These are phyloP conservation scores for Cucurbita pepo DNA, from an alignment of 306 rosid genomes.

Conservation along the genomic window DNA sequence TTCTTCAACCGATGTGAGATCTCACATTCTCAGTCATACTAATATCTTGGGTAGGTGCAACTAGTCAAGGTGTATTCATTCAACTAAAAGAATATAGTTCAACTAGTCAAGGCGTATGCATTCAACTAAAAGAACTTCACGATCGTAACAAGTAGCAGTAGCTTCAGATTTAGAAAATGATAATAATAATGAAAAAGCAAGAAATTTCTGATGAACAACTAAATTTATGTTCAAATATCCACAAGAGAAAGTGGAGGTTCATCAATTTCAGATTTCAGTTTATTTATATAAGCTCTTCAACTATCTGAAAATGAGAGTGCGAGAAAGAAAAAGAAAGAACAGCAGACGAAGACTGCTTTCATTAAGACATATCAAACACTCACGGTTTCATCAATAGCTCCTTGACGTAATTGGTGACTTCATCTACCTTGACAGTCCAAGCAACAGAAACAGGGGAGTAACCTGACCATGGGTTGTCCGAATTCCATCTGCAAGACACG, in stretches of 20 bases:
- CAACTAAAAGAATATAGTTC: too few relatives aligned
- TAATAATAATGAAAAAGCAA: neutral
- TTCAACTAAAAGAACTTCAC: too few relatives aligned
- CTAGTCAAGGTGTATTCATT: too few relatives aligned
- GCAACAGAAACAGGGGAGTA: conserved; percentile 75
- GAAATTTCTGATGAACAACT: neutral
- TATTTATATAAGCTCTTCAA: neutral
- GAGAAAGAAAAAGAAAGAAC: neutral
- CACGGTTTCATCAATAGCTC: conserved; percentile 48
- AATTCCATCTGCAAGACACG: conserved; percentile 51
- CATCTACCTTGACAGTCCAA: conserved; percentile 77
- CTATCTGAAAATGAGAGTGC: neutral
- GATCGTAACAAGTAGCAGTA: neutral
- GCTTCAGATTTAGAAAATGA: neutral
- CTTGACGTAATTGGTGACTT: conserved; percentile 33
- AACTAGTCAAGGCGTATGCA: too few relatives aligned
- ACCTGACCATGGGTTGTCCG: conserved; percentile 81
- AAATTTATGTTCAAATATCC: neutral
- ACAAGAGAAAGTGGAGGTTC: neutral
- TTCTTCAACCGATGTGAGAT: too few relatives aligned
- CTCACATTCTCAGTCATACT: too few relatives aligned
- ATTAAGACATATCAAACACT: conserved; percentile 6
- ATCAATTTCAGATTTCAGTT: neutral
- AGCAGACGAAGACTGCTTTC: neutral
- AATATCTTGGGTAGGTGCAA: too few relatives aligned